Conservation (phyloP, 2,329 filamentous ascomycete genomes). For the Venturia carpophila region DNA sequence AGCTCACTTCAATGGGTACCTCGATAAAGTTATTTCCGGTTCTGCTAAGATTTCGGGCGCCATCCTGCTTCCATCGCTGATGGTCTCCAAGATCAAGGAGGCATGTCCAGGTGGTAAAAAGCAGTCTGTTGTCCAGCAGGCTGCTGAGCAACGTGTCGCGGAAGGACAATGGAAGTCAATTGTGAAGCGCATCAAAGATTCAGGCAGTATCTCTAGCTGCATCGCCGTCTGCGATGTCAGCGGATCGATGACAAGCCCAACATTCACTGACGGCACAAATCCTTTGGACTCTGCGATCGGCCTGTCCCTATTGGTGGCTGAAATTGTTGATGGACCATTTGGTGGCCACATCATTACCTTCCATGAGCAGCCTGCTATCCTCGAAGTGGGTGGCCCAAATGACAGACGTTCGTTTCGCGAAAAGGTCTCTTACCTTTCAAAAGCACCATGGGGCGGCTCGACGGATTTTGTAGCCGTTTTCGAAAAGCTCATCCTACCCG, state of each 20-base stretch:
- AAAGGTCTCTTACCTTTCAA: slow-evolving; percentile 33
- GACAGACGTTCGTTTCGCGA: slow-evolving; percentile 33
- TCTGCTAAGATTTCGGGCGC: slow-evolving; percentile 48
- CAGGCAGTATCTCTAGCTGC: slow-evolving; percentile 44
- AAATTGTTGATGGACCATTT: slow-evolving; percentile 47
- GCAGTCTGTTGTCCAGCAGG: slow-evolving; percentile 16
- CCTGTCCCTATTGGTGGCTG: slow-evolving; percentile 48
- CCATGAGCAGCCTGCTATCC: slow-evolving; percentile 35
- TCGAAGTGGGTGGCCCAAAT: slow-evolving; percentile 34
- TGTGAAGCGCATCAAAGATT: slow-evolving; percentile 50
- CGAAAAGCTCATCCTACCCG: slow-evolving; percentile 45
- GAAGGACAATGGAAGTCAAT: slow-evolving; percentile 51
- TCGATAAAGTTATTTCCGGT: slow-evolving; percentile 42
- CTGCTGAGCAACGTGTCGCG: slow-evolving; percentile 33
- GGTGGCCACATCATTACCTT: slow-evolving; percentile 51
- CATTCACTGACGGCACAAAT: slow-evolving; percentile 39
- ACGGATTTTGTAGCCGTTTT: slow-evolving; percentile 52
- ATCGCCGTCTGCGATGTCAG: slow-evolving; percentile 54
- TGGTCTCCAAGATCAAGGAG: slow-evolving; percentile 32
- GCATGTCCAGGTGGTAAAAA: not conserved
- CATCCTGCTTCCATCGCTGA: slow-evolving; percentile 44
- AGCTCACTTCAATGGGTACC: slow-evolving; percentile 43
- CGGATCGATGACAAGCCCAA: slow-evolving; percentile 41
- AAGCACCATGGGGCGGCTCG: slow-evolving; percentile 34
- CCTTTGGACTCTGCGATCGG: slow-evolving; percentile 50